These are phyloP conservation scores for Patellifolia procumbens DNA, from an alignment of 179 eudicot genomes.

Conservation along the genomic window DNA sequence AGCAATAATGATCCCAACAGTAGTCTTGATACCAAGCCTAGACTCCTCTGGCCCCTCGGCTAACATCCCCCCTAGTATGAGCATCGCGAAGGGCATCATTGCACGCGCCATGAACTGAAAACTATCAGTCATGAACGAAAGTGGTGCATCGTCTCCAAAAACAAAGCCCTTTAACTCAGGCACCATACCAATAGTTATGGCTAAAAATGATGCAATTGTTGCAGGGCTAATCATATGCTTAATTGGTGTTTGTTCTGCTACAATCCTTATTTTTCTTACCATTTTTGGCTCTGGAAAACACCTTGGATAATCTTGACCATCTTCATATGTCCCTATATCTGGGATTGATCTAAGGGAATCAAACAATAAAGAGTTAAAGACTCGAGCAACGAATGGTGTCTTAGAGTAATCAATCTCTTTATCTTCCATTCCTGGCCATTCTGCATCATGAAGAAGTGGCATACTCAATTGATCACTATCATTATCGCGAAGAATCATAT, in stretches of 20 bases:
- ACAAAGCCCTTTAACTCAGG: constrained; percentile 42
- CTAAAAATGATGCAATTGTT: constrained; percentile 47
- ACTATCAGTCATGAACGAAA: constrained; percentile 47
- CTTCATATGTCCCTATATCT: constrained; percentile 20
- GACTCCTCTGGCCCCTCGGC: constrained; percentile 58
- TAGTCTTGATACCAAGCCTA: constrained; percentile 46
- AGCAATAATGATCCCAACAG: constrained; percentile 43
- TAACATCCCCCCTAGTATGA: constrained; percentile 55
- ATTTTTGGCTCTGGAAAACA: constrained; percentile 47
- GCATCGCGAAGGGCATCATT: constrained; percentile 61
- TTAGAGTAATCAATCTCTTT: constrained; percentile 50
- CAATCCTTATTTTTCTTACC: constrained; percentile 45
- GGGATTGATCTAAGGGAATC: constrained; percentile 32
- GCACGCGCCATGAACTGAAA: constrained; percentile 47
- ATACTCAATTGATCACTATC: constrained; percentile 26
- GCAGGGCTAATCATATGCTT: constrained; percentile 55
- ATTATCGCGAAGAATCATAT: not conserved
- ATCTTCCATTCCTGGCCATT: constrained; percentile 59
- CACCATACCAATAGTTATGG: constrained; percentile 47
- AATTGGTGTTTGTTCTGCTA: constrained; percentile 58
- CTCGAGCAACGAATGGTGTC: constrained; percentile 46
- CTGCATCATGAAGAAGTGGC: constrained; percentile 53
- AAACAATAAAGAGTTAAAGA: constrained; percentile 37
- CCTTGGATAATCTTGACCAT: constrained; percentile 18
- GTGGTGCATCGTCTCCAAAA: constrained; percentile 42